phyloP scores from a whole-genome alignment of 495 filamentous ascomycete species.

The Cladorrhinum samala region DNA sequence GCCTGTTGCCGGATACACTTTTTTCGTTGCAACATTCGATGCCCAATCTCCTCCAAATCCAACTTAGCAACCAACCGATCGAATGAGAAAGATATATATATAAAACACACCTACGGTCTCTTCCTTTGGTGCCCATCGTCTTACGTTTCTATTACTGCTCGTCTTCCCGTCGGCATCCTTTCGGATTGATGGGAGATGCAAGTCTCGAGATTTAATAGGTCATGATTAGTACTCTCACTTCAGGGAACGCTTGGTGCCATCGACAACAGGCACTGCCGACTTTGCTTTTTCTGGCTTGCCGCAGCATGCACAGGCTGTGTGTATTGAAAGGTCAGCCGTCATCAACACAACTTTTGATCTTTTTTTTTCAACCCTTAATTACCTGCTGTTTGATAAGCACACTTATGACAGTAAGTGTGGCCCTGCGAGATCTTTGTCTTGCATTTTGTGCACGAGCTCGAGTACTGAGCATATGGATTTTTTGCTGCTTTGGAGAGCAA shows the following conservation, averaged over 20 bases:
- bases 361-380: no score
- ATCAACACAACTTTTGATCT: no score
- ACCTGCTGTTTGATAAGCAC: conserved; percentile 63
- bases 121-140: not conserved
- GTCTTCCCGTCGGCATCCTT: not conserved
- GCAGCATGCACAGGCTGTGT: conserved; percentile 58
- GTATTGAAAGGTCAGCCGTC: conserved; percentile 13
- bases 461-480: conserved; percentile 65
- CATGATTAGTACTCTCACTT: no score
- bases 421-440: conserved; percentile 62
- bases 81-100: not conserved
- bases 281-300: conserved; percentile 53
- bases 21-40: no score
- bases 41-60: not conserved
- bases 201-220: not conserved
- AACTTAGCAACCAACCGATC: not conserved
- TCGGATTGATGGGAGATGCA: no score
- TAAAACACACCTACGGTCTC: not conserved
- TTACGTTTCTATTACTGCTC: not conserved
- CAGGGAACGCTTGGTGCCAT: conserved; percentile 60
- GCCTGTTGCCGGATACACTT: no score
- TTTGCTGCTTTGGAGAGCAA: conserved; percentile 60
- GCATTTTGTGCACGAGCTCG: conserved; percentile 52
- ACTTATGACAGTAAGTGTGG: conserved; percentile 56
- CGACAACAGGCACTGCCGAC: conserved; percentile 46